Evolutionary conservation across 1,139 yeast genomes (phyloP).

Genomic region (Geotrichum reessii): DNA sequence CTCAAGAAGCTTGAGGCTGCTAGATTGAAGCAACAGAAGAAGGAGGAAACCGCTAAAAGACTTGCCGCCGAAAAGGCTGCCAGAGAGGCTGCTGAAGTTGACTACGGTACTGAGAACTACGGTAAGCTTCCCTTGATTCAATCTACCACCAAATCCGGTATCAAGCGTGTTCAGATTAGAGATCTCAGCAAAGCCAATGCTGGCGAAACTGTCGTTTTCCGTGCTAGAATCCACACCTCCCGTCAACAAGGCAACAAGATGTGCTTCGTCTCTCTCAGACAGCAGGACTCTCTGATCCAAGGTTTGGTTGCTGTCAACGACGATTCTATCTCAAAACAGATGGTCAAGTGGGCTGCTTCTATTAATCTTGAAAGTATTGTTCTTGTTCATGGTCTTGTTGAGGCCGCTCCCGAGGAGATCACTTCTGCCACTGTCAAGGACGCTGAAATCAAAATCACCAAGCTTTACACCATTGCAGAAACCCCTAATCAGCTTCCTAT

Average conservation of each 20-base stretch:
- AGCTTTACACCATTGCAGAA: constrained; percentile 71
- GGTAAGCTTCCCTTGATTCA: constrained; percentile 87
- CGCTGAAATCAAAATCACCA: constrained; percentile 71
- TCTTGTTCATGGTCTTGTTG: constrained; percentile 77
- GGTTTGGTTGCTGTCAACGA: constrained; percentile 71
- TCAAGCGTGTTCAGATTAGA: constrained; percentile 51
- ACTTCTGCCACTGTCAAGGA: constrained; percentile 90
- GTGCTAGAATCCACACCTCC: constrained; percentile 90
- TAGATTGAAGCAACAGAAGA: constrained; percentile 84
- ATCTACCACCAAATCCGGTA: constrained; percentile 58
- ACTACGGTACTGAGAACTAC: constrained; percentile 80
- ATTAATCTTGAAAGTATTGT: constrained; percentile 88
- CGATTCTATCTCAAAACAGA: constrained; percentile 74
- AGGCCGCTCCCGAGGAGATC: constrained; percentile 78
- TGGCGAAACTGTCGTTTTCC: constrained; percentile 72
- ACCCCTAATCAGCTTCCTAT: constrained; percentile 93
- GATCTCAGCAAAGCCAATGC: constrained; percentile 56
- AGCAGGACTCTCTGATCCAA: constrained; percentile 76
- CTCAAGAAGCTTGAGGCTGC: constrained; percentile 92
- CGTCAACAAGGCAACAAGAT: constrained; percentile 96
- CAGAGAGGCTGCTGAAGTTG: constrained; percentile 70
- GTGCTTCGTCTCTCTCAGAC: constrained; percentile 87
- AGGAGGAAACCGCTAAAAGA: constrained; percentile 88
- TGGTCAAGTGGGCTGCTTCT: constrained; percentile 93
- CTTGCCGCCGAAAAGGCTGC: constrained; percentile 83